These are phyloP conservation scores for Colletotrichum lini DNA, from an alignment of 2,329 filamentous ascomycete genomes.

Conservation along the genomic window DNA sequence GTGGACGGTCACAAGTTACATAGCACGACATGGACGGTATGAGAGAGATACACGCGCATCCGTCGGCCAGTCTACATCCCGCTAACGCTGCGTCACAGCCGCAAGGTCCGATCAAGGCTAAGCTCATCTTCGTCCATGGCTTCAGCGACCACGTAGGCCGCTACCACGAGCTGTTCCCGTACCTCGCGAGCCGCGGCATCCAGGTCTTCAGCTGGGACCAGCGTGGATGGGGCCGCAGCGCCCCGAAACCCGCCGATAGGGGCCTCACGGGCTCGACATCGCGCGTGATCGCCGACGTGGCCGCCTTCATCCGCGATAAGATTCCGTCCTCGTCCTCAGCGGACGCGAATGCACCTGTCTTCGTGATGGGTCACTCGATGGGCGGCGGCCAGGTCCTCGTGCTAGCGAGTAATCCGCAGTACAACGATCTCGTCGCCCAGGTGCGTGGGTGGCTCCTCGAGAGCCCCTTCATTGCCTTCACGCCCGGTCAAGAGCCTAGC, in stretches of 20 bases:
- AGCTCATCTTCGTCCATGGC: conserved; percentile 87
- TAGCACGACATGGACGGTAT: conserved; percentile 72
- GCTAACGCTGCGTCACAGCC: conserved; percentile 59
- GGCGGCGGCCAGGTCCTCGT: conserved; percentile 84
- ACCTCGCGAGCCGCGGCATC: conserved; percentile 79
- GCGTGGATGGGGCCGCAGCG: conserved; percentile 88
- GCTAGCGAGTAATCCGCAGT: conserved; percentile 64
- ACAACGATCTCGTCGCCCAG: conserved; percentile 68
- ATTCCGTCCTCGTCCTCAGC: conserved; percentile 55
- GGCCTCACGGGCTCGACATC: conserved; percentile 83
- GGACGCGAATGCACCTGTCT: conserved; percentile 70
- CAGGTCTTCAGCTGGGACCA: conserved; percentile 86
- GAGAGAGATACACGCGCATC: conserved; percentile 45
- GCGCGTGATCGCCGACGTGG: conserved; percentile 83
- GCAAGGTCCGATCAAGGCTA: conserved; percentile 72
- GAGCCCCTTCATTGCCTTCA: conserved; percentile 83
- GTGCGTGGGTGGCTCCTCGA: conserved; percentile 83
- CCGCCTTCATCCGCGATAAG: conserved; percentile 77
- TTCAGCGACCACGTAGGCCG: conserved; percentile 89
- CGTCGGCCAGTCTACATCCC: background rate
- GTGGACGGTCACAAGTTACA: conserved; percentile 63
- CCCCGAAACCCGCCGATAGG: conserved; percentile 70
- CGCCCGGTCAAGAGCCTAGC: conserved; percentile 75
- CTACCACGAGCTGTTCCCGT: conserved; percentile 82
- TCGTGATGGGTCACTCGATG: conserved; percentile 93